Evolutionary conservation across 768 basidiomycete species (phyloP).

Genomic region (Kwoniella newhampshirensis): DNA sequence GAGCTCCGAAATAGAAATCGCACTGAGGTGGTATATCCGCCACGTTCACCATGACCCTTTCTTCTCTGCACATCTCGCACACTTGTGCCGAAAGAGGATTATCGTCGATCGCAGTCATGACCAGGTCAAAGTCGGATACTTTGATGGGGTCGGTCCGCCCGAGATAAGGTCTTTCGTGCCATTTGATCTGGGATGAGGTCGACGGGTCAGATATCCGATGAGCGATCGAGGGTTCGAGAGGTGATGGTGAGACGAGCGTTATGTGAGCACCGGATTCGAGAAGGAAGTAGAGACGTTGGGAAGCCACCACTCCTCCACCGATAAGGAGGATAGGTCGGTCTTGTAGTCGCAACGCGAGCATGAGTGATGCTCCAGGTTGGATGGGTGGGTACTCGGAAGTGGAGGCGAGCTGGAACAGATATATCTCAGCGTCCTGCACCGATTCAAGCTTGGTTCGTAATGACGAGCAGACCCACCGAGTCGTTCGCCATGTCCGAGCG

Average conservation of each 20-base stretch:
- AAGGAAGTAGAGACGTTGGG: conserved; percentile 80
- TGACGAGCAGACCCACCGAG: too few species aligned
- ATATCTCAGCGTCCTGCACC: too few species aligned
- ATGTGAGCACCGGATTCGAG: conserved; percentile 76
- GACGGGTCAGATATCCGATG: conserved; percentile 53
- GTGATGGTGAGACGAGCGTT: conserved; percentile 72
- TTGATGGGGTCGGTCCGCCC: conserved; percentile 57
- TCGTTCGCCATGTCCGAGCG: too few species aligned
- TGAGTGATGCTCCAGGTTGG: conserved; percentile 66
- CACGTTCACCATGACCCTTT: conserved; percentile 83
- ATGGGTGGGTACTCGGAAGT: conserved; percentile 31
- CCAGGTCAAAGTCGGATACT: conserved; percentile 78
- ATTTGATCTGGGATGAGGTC: conserved; percentile 63
- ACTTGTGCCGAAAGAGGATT: conserved; percentile 70
- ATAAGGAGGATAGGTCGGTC: conserved; percentile 81
- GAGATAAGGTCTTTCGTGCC: conserved; percentile 68
- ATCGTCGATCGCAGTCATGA: conserved; percentile 90
- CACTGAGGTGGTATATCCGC: conserved; percentile 94
- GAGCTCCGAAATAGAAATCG: conserved; percentile 98
- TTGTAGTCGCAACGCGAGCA: conserved; percentile 91
- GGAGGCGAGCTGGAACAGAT: too few species aligned
- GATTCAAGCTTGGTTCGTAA: too few species aligned
- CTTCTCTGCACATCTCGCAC: conserved; percentile 65
- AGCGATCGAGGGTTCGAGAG: conserved; percentile 60
- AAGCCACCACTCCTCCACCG: conserved; percentile 90